Evolutionary conservation across 1,284 basidiomycete species (phyloP), one percentile per base, ranked within the genome.

Genomic region (Lentinula novae-zelandiae): DNA sequence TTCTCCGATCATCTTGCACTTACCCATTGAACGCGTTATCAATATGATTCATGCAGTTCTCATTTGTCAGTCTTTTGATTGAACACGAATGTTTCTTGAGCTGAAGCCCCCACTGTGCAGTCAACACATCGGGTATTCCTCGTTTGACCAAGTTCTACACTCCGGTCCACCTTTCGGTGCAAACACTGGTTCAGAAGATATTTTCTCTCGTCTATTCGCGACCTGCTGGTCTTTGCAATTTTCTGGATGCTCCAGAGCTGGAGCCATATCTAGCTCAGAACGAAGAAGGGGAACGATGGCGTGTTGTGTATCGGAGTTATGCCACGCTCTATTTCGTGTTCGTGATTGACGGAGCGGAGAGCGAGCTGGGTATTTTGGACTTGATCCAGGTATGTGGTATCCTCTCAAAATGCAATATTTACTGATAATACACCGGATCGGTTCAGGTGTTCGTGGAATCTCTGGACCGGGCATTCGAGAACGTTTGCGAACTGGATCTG

Each of bases 261-360:
- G 88, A 91, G 69, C 82, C 82, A n/a, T 87, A 87, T 66, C 78
- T 92, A 52, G 83, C 82, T 3, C 82, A 82, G 33, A 82, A 83
- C 63, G 80, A 80, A 36, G 73, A 75, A 22, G 82, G 81, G 59
- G 88, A 90, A 65, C 79, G 83, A 68, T 86, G 89, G 79, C 78
- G 86, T 60, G 88, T 93, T 22, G 89, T 93, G 17, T 93, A 93
- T 69, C 76, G 90, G 61, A 89, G 89, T 74, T 98, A 98, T 72
- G 96, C 96, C 1, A 99, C 96, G 2, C 82, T 99, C 33, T 96
- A 95, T 76, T 99, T 99, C 71, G 95, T 97, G 13, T 96, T 98
- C 72, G 92, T 98, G 6, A 95, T 98, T 31, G 96, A 98, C 69
- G 87, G 87, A 40, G 92, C 92, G 48, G 96, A 99, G 78, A 96